These are phyloP conservation scores for Metschnikowia reukaufii DNA, from an alignment of 805 yeast species.

Conservation along the genomic window DNA sequence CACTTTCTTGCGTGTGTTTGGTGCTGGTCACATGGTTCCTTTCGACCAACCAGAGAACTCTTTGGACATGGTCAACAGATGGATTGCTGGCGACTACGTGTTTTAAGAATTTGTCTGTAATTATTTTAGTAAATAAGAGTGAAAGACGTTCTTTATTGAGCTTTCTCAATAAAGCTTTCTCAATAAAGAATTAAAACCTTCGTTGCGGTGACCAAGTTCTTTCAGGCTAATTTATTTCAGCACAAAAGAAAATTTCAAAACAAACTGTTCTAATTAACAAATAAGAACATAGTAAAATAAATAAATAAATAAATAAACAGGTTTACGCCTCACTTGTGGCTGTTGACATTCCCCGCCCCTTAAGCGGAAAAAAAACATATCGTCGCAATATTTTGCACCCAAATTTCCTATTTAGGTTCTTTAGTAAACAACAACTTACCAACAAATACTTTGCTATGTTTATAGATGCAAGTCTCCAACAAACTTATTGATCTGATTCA, in stretches of 20 bases:
- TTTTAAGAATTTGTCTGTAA: constrained; percentile 68
- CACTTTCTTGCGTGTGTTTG: constrained; percentile 80
- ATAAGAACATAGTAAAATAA: too few relatives aligned
- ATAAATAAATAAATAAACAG: too few relatives aligned
- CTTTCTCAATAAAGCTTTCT: too few relatives aligned
- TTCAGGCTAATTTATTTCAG: too few relatives aligned
- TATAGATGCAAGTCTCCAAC: background rate
- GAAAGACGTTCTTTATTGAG: too few relatives aligned
- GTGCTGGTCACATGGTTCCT: constrained; percentile 97
- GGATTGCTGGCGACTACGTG: constrained; percentile 68
- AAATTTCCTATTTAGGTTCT: constrained; percentile 14
- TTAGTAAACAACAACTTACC: constrained; percentile 10
- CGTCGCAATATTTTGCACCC: constrained; percentile 25
- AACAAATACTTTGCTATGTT: background rate
- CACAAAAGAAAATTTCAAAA: too few relatives aligned
- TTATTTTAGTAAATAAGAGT: too few relatives aligned
- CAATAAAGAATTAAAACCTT: too few relatives aligned
- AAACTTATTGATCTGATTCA: background rate
- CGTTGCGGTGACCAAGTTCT: too few relatives aligned
- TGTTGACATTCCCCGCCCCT: constrained; percentile 71
- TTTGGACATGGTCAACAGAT: constrained; percentile 78
- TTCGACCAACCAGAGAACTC: constrained; percentile 80
- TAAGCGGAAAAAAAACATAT: constrained; percentile 23
- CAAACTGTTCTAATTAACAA: too few relatives aligned
- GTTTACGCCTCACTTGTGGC: too few relatives aligned